Evolutionary conservation across 495 filamentous ascomycete species (phyloP).

Genomic region (Baudoinia panamericana): DNA sequence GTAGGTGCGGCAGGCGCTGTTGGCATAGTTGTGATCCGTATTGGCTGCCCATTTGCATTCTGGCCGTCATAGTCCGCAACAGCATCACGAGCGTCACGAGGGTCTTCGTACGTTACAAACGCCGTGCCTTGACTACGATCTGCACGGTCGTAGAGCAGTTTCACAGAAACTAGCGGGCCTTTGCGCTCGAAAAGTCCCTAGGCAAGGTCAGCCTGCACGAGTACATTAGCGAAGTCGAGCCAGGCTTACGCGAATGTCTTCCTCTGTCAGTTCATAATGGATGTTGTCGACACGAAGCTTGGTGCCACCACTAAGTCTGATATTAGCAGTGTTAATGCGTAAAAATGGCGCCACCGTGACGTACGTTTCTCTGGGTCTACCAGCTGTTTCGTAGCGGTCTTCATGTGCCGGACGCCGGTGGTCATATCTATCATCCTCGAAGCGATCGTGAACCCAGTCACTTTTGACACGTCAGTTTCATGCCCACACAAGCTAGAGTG

Average conservation of each 20-base stretch:
- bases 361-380: constrained; percentile 2
- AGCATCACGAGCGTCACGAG: constrained; percentile 57
- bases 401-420: constrained; percentile 12
- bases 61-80: constrained; percentile 76
- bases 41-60: constrained; percentile 82
- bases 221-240: neutral
- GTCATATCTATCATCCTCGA: constrained; percentile 43
- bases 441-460: constrained; percentile 87
- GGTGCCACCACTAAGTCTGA: constrained; percentile 35
- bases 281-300: constrained; percentile 82
- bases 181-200: constrained; percentile 74
- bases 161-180: constrained; percentile 54
- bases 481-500: constrained; percentile 19
- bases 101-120: constrained; percentile 63
- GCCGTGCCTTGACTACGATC: constrained; percentile 81
- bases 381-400: constrained; percentile 14
- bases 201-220: neutral
- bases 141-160: constrained; percentile 74
- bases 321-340: constrained; percentile 14
- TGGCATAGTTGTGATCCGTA: constrained; percentile 60
- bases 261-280: constrained; percentile 83
- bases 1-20: constrained; percentile 36
- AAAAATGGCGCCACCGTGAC: constrained; percentile 14
- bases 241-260: constrained; percentile 53
- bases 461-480: constrained; percentile 33